phyloP scores from a whole-genome alignment of 2,329 filamentous ascomycete species.

The Penicillium italicum region DNA sequence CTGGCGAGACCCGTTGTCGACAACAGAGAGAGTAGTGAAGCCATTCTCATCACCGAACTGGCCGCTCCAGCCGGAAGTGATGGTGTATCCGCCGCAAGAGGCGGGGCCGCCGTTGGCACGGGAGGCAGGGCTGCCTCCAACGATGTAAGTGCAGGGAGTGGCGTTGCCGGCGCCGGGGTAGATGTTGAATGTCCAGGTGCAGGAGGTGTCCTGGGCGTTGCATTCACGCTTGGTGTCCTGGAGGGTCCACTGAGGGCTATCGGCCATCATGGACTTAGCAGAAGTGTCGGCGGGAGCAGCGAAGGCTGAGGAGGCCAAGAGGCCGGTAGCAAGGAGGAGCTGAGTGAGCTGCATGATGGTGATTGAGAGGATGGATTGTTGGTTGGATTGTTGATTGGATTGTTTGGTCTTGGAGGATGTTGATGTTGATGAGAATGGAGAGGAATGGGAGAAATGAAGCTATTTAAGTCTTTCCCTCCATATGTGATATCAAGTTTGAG shows the following conservation, averaged over 20 bases:
- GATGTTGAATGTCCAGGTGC: conserved; percentile 47
- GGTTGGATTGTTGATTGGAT: not conserved
- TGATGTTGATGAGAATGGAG: not conserved
- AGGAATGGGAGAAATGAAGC: not conserved
- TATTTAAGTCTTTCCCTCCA: not conserved
- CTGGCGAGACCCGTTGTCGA: conserved; percentile 40
- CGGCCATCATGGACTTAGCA: conserved; percentile 42
- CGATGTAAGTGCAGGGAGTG: conserved; percentile 42
- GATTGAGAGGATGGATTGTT: conserved; percentile 7
- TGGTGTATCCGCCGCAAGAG: conserved; percentile 50
- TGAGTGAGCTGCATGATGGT: conserved; percentile 47
- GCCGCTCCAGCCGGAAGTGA: conserved; percentile 55
- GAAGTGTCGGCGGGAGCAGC: conserved; percentile 34
- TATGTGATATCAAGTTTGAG: not conserved
- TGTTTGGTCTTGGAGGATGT: not conserved
- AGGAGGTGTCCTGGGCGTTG: conserved; percentile 39
- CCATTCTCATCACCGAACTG: conserved; percentile 53
- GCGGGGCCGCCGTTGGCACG: conserved; percentile 41
- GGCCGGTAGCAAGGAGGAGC: conserved; percentile 32
- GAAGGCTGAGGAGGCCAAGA: conserved; percentile 36
- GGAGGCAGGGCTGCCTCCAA: conserved; percentile 36
- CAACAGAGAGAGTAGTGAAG: conserved; percentile 55
- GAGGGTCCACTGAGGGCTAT: conserved; percentile 44
- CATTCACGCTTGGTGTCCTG: conserved; percentile 42
- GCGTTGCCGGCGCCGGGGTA: conserved; percentile 30